Conservation (phyloP, 495 filamentous ascomycete species). For the Filosporella fistucella region DNA sequence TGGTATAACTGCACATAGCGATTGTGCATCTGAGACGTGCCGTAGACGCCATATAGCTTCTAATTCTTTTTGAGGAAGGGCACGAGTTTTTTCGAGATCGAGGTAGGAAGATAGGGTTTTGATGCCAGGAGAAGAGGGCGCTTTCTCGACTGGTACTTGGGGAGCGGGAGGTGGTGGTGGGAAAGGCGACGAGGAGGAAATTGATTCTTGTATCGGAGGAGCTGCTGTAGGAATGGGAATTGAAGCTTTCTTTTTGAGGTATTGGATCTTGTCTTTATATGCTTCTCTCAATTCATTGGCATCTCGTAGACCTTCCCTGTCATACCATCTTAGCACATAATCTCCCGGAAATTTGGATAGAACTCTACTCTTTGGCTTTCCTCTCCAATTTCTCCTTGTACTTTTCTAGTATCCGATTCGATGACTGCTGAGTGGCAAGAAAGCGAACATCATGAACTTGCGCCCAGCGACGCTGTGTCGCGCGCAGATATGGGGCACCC, state of each 20-base stretch:
- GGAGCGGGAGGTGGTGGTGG: conserved; percentile 30
- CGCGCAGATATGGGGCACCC: conserved; percentile 23
- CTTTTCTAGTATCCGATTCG: conserved; percentile 65
- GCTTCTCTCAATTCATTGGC: conserved; percentile 74
- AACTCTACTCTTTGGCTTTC: conserved; percentile 70
- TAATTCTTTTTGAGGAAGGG: conserved; percentile 76
- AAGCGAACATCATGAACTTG: conserved; percentile 91
- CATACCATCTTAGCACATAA: conserved; percentile 8
- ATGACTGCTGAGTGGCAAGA: conserved; percentile 58
- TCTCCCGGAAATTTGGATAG: neutral
- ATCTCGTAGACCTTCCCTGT: conserved; percentile 66
- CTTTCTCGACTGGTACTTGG: conserved; percentile 25
- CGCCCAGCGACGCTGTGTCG: conserved; percentile 75
- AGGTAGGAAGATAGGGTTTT: conserved; percentile 82
- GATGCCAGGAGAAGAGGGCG: conserved; percentile 48
- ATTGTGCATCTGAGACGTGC: conserved; percentile 62
- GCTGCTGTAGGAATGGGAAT: conserved; percentile 28
- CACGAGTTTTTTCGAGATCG: conserved; percentile 69
- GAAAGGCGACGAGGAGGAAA: conserved; percentile 18
- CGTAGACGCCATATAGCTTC: conserved; percentile 88
- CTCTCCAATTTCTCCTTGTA: conserved; percentile 80
- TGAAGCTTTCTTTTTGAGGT: conserved; percentile 31
- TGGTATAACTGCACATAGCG: conserved; percentile 80
- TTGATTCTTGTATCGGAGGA: conserved; percentile 19
- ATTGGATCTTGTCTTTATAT: conserved; percentile 76